Conservation (phyloP, 257 asterid genomes). For the Solanum bulbocastanum region DNA sequence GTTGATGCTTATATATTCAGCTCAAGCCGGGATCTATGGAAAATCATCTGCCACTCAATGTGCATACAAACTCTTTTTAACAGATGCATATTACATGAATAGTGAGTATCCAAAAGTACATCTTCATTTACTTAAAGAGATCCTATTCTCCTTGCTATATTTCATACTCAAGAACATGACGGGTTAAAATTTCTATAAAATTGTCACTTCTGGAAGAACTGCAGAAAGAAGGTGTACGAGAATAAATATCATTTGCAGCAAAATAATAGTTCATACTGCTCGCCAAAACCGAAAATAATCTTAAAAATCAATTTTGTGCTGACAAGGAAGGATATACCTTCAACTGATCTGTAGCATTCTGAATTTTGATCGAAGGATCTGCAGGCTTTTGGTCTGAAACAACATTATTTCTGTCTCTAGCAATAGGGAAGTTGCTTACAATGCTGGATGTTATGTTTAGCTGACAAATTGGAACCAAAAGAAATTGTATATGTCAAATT, state of each 20-base stretch:
- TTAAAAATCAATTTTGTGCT: background rate
- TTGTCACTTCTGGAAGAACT: background rate
- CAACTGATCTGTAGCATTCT: constrained; percentile 20
- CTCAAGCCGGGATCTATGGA: background rate
- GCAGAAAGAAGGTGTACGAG: background rate
- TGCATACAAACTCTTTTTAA: background rate
- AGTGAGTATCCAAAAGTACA: background rate
- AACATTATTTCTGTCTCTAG: constrained; percentile 13
- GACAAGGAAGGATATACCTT: constrained; percentile 32
- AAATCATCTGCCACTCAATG: background rate
- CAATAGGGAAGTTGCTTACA: constrained; percentile 20
- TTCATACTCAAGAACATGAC: background rate
- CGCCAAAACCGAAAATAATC: background rate
- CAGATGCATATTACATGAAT: background rate
- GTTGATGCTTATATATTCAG: background rate
- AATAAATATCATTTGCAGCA: background rate
- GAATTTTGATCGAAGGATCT: constrained; percentile 4
- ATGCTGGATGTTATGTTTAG: constrained; percentile 37
- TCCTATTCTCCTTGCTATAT: background rate
- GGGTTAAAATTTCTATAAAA: background rate
- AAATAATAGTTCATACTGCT: background rate
- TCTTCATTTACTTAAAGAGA: background rate
- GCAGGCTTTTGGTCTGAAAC: constrained; percentile 15
- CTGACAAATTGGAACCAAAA: constrained; percentile 30
- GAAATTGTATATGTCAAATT: background rate